Conservation (phyloP, 2,329 filamentous ascomycete genomes). For the Hypocrella siamensis region DNA sequence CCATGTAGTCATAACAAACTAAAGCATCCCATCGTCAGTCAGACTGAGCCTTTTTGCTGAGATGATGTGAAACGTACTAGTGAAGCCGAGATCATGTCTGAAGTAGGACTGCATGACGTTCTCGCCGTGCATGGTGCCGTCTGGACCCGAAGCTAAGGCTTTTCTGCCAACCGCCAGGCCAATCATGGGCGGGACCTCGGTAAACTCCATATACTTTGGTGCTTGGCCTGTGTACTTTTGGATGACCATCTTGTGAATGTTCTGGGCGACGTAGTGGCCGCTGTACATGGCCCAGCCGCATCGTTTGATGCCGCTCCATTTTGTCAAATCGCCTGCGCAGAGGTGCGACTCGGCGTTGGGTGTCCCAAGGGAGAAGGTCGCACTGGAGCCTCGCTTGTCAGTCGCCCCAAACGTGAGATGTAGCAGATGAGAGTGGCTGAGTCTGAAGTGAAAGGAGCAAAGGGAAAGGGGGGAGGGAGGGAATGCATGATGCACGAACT, state of each 20-base stretch:
- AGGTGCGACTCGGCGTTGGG: conserved; percentile 48
- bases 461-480: background rate
- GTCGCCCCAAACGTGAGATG: background rate
- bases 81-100: conserved; percentile 49
- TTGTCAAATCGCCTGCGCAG: conserved; percentile 51
- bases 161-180: conserved; percentile 56
- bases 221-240: conserved; percentile 19
- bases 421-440: background rate
- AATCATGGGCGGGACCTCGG: conserved; percentile 47
- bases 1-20: conserved; percentile 42
- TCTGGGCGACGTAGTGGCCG: conserved; percentile 49
- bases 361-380: conserved; percentile 28
- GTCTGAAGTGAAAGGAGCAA: background rate
- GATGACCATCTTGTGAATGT: conserved; percentile 49
- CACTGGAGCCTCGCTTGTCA: conserved; percentile 1
- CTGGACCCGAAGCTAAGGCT: conserved; percentile 46
- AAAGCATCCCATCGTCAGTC: background rate
- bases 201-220: conserved; percentile 32
- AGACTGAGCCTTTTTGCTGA: background rate
- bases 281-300: conserved; percentile 63
- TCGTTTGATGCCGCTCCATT: conserved; percentile 68
- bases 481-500: conserved; percentile 19
- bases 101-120: conserved; percentile 51
- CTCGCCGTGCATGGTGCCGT: conserved; percentile 42
- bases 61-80: conserved; percentile 42